Base-by-base conservation (phyloP, 768 basidiomycete species). In the Boletus rex-veris region DNA sequence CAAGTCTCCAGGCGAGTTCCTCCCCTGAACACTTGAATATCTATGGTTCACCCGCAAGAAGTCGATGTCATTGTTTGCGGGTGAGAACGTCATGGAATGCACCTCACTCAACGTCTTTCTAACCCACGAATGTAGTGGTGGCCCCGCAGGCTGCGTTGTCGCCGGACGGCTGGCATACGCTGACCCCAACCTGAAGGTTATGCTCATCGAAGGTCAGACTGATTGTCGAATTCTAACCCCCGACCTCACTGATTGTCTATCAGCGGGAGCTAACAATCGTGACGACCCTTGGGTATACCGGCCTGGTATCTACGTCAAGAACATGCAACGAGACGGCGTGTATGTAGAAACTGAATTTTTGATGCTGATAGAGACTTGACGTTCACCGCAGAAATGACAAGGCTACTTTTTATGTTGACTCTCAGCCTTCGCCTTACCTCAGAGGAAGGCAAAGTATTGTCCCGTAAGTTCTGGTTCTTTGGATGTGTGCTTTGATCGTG, bases 221-320 rank as follows among this genome's bases (percentile, higher is more conserved):
- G 10, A 7, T 38, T 19, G 33, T 31, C 55, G 6, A 43, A 14
- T 18, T 14, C 18, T 28, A 31, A 38, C 16, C 39, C 31, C 26
- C 6, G 19, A 12, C 50, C 44, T 35, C 26, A 36, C 19, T 1
- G 7, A 21, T 58, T 36, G 19, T 12, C 24, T 21, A 41, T 26
- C 31, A 85, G 84, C 76, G 50, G 84, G 85, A 53, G 81, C 82
- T 18, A 86, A 86, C 74, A 87, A 86, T 70, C 75, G 82, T 14
- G 84, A 86, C 59, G 85, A 87, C 56, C 85, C 85, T 41, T 86
- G 84, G 85, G 86, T 88, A 45, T 87, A 86, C 66, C 73, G 82
- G 41, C 84, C 84, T 41, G 85, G 85, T 61, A 85, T 86, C 62
- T 85, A 77, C 55, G 83, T 83, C 49, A 80, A 72, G 68, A 88